phyloP scores from a whole-genome alignment of 805 yeast genomes.

The Wickerhamomyces xylosicus region DNA sequence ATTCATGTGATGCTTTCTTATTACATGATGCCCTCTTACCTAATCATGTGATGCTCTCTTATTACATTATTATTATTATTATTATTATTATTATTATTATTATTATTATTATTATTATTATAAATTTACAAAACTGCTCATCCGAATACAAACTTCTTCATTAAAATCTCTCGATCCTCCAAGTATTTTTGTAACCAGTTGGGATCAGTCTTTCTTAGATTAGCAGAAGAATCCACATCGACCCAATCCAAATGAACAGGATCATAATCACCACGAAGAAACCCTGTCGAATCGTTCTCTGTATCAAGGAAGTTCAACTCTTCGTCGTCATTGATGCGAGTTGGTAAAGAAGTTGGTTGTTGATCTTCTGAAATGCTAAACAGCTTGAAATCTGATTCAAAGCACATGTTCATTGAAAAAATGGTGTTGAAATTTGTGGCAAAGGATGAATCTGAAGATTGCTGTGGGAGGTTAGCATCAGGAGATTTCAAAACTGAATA shows the following conservation, averaged over 20 bases:
- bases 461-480: too few species aligned
- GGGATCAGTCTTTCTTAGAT: not conserved
- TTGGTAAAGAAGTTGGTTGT: too few species aligned
- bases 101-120: too few species aligned
- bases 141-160: not conserved
- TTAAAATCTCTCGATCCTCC: not conserved
- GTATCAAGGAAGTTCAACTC: not conserved
- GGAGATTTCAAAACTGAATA: not conserved
- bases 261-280: not conserved
- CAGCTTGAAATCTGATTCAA: not conserved
- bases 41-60: too few species aligned
- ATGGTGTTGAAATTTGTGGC: slow-evolving; percentile 9
- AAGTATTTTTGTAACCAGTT: not conserved
- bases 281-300: not conserved
- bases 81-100: too few species aligned
- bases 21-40: too few species aligned
- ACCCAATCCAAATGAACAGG: not conserved
- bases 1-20: too few species aligned
- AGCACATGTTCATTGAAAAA: slow-evolving; percentile 5
- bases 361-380: too few species aligned
- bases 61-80: too few species aligned
- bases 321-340: not conserved
- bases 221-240: not conserved
- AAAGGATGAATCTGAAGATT: slow-evolving; percentile 5
- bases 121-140: too few species aligned